Conservation (phyloP, 768 basidiomycete species). For the Hortiboletus campestris region DNA sequence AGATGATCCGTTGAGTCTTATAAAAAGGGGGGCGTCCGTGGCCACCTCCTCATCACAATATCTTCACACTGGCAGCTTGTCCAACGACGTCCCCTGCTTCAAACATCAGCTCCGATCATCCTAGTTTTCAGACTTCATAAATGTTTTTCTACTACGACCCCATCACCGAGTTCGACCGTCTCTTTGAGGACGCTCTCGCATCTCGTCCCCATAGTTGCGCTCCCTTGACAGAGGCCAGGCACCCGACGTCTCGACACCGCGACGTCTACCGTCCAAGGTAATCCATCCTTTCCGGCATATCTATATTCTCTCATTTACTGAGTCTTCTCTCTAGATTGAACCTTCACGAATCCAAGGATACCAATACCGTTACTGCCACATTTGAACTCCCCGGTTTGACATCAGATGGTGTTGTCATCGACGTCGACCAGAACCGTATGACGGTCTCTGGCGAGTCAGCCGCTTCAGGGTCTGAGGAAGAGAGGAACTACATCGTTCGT, state of each 20-base stretch:
- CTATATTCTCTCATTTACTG: neutral
- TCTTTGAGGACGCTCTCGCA: too few relatives aligned
- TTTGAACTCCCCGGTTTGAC: conserved; percentile 57
- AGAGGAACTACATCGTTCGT: conserved; percentile 39
- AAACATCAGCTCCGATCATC: neutral
- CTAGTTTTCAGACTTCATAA: too few relatives aligned
- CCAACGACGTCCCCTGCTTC: neutral
- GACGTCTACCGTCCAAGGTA: too few relatives aligned
- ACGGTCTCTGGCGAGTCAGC: conserved; percentile 46
- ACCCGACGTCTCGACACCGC: too few relatives aligned
- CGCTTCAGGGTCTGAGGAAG: conserved; percentile 31
- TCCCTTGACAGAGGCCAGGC: too few relatives aligned
- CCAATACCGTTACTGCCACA: conserved; percentile 46
- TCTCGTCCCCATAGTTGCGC: too few relatives aligned
- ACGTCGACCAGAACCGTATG: conserved; percentile 47
- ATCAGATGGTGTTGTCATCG: conserved; percentile 46
- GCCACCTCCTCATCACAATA: neutral
- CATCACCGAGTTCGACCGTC: too few relatives aligned
- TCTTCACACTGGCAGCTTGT: neutral
- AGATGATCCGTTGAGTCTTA: neutral
- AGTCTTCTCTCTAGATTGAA: conserved; percentile 37
- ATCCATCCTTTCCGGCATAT: neutral
- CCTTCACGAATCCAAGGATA: conserved; percentile 42
- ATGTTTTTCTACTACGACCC: too few relatives aligned
- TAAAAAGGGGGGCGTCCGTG: neutral